Percentiles rank a stretch among this genome's conserved stretches.
Evolutionary conservation across 345 rosid genomes (phyloP).

Genomic region (Brassica carinata): DNA sequence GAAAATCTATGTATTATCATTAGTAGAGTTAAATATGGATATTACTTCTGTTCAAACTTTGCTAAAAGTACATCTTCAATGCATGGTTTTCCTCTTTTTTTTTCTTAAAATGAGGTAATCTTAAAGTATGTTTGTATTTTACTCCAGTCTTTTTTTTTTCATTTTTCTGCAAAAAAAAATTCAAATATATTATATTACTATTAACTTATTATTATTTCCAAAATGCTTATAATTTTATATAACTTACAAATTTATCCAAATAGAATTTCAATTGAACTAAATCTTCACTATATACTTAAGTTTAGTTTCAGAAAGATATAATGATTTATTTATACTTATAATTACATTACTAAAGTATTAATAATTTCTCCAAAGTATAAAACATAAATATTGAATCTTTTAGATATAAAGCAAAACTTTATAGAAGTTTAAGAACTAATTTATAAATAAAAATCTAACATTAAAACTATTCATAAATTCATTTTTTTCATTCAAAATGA

Average conservation of each 20-base stretch:
- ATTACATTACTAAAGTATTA: background rate
- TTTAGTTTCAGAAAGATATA: too few relatives aligned
- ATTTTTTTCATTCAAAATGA: too few relatives aligned
- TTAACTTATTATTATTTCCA: background rate
- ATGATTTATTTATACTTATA: too few relatives aligned
- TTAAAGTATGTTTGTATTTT: background rate
- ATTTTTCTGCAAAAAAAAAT: too few relatives aligned
- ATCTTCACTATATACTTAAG: background rate
- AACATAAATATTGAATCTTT: background rate
- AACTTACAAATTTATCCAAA: background rate
- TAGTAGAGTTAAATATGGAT: background rate
- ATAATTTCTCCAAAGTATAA: background rate
- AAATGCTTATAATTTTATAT: background rate
- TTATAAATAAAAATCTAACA: too few relatives aligned
- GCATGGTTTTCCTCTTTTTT: too few relatives aligned
- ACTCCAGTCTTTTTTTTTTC: background rate
- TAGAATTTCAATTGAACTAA: background rate
- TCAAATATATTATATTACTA: too few relatives aligned
- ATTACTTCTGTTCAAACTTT: background rate
- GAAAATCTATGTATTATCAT: background rate
- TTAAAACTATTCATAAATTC: too few relatives aligned
- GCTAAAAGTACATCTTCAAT: background rate
- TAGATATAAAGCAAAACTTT: background rate
- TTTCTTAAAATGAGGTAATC: background rate
- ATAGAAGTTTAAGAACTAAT: too few relatives aligned